These are phyloP conservation scores for Penicillium freii DNA, from an alignment of 2,329 filamentous ascomycete genomes.

Conservation along the genomic window DNA sequence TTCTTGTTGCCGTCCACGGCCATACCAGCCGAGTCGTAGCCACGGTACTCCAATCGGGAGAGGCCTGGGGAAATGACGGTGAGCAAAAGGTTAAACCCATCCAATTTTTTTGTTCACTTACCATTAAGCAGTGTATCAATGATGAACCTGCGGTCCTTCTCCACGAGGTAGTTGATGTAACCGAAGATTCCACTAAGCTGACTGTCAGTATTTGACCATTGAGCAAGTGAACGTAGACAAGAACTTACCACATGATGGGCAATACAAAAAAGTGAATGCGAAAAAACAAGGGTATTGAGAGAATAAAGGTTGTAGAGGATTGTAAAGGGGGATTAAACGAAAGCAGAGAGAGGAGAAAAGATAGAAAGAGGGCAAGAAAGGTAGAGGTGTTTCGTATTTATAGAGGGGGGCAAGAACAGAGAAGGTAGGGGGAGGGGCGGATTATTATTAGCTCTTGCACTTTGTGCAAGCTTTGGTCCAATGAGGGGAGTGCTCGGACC, in stretches of 20 bases:
- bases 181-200: slow-evolving; percentile 59
- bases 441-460: slow-evolving; percentile 17
- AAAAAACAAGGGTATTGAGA: slow-evolving; percentile 1
- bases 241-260: slow-evolving; percentile 38
- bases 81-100: not conserved
- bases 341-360: not conserved
- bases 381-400: slow-evolving; percentile 23
- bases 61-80: slow-evolving; percentile 61
- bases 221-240: not conserved
- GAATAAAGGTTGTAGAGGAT: not conserved
- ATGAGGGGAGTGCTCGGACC: slow-evolving; percentile 8
- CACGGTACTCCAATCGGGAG: slow-evolving; percentile 93
- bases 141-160: slow-evolving; percentile 97
- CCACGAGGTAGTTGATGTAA: slow-evolving; percentile 98
- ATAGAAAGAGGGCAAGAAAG: not conserved
- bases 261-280: slow-evolving; percentile 1
- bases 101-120: slow-evolving; percentile 35
- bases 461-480: slow-evolving; percentile 7
- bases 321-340: slow-evolving; percentile 1
- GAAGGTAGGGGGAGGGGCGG: slow-evolving; percentile 19
- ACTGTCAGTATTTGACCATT: slow-evolving; percentile 15
- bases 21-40: slow-evolving; percentile 96
- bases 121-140: slow-evolving; percentile 95
- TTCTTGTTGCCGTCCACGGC: slow-evolving; percentile 98
- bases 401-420: slow-evolving; percentile 16